Percentiles rank a stretch among this genome's conserved stretches.
Conservation (phyloP, 371 early-diverging fungal genomes). For the Mucor racemosus region DNA sequence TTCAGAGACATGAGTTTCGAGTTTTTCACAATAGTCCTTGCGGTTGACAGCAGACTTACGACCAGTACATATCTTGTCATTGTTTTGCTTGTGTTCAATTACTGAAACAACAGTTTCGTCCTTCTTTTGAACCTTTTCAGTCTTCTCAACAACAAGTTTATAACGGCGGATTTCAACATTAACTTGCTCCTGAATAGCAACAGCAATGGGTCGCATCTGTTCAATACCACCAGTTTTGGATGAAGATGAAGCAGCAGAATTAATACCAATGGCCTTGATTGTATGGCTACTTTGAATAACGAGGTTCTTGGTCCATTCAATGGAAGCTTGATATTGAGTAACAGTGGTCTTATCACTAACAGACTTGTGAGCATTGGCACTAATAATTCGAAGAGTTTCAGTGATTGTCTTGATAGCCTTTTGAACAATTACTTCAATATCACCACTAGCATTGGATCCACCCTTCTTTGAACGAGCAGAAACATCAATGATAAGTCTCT, state of each 20-base stretch:
- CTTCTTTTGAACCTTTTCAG: slow-evolving; percentile 14
- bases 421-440: slow-evolving; percentile 39
- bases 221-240: slow-evolving; percentile 36
- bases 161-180: slow-evolving; percentile 30
- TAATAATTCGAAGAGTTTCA: slow-evolving; percentile 25
- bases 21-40: slow-evolving; percentile 26
- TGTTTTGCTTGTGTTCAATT: slow-evolving; percentile 28
- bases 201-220: slow-evolving; percentile 36
- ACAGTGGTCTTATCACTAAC: slow-evolving; percentile 20
- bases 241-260: slow-evolving; percentile 25
- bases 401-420: slow-evolving; percentile 27
- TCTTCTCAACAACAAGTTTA: slow-evolving; percentile 17
- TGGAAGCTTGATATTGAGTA: slow-evolving; percentile 27
- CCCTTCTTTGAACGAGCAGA: slow-evolving; percentile 38
- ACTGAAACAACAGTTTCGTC: slow-evolving; percentile 9
- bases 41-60: slow-evolving; percentile 20
- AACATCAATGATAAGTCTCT: slow-evolving; percentile 33
- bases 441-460: slow-evolving; percentile 29
- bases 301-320: slow-evolving; percentile 33
- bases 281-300: slow-evolving; percentile 32
- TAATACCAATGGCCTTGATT: slow-evolving; percentile 33
- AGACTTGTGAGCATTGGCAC: slow-evolving; percentile 23
- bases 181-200: slow-evolving; percentile 31
- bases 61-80: slow-evolving; percentile 16
- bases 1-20: slow-evolving; percentile 22